Conservation (phyloP, 1,139 yeast genomes). For the Protomyces inundatus region DNA sequence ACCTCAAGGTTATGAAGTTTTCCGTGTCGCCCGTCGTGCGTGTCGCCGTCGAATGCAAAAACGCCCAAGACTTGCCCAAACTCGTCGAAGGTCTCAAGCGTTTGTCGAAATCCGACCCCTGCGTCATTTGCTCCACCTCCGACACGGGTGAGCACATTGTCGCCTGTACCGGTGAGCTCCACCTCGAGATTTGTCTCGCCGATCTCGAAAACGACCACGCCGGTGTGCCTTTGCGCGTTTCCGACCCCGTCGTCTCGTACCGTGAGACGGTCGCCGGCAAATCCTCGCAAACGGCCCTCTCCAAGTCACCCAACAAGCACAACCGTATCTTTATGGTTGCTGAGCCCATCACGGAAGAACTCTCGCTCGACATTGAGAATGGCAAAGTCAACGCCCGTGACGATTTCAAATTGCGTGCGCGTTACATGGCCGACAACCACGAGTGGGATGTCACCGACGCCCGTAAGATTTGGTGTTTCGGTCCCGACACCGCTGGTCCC, state of each 20-base stretch:
- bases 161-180: slow-evolving; percentile 99
- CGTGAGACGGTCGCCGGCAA: slow-evolving; percentile 95
- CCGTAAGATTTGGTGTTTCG: slow-evolving; percentile 99
- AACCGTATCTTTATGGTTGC: slow-evolving; percentile 99
- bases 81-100: slow-evolving; percentile 99
- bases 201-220: slow-evolving; percentile 99
- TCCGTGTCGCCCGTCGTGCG: slow-evolving; percentile 99
- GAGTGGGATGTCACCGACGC: slow-evolving; percentile 99
- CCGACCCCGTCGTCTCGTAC: slow-evolving; percentile 98
- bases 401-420: slow-evolving; percentile 98
- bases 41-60: slow-evolving; percentile 99
- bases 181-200: slow-evolving; percentile 92
- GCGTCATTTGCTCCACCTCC: slow-evolving; percentile 81
- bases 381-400: slow-evolving; percentile 94
- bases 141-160: slow-evolving; percentile 99
- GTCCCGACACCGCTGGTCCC: slow-evolving; percentile 95
- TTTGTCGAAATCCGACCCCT: slow-evolving; percentile 98
- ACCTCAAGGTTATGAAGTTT: slow-evolving; percentile 99
- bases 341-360: slow-evolving; percentile 92
- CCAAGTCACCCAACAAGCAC: slow-evolving; percentile 99
- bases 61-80: slow-evolving; percentile 98
- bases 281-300: slow-evolving; percentile 92
- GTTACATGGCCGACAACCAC: slow-evolving; percentile 97
- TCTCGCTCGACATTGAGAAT: slow-evolving; percentile 80
- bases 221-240: slow-evolving; percentile 95